Evolutionary conservation across 805 yeast genomes (phyloP).

Genomic region (Hanseniaspora jakobsenii): DNA sequence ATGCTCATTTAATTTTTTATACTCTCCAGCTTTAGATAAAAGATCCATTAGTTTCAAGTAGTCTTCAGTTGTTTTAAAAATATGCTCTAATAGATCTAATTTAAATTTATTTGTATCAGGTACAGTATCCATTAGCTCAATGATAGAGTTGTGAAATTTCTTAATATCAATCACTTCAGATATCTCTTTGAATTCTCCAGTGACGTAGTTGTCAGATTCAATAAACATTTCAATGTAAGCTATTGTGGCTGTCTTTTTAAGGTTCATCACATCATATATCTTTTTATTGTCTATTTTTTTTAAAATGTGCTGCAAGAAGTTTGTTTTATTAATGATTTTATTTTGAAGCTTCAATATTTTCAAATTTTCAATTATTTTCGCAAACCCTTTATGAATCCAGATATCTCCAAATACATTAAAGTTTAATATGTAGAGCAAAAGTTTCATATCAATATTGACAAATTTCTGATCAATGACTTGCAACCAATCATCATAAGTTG

Average conservation of each 20-base stretch:
- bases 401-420: conserved; percentile 24
- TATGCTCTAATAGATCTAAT: neutral
- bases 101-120: neutral
- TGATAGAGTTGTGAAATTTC: no score
- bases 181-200: no score
- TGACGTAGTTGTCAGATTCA: no score
- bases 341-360: conserved; percentile 23
- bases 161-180: no score
- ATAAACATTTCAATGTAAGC: no score
- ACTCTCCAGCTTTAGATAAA: neutral
- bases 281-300: conserved; percentile 1
- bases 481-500: conserved; percentile 17
- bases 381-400: conserved; percentile 26
- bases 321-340: conserved; percentile 19
- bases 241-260: conserved; percentile 23
- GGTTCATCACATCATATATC: conserved; percentile 18
- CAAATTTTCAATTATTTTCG: conserved; percentile 19
- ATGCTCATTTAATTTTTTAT: neutral
- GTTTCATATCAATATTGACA: conserved; percentile 22
- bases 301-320: conserved; percentile 14
- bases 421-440: conserved; percentile 23
- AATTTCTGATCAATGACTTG: neutral
- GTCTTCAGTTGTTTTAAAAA: neutral
- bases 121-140: no score
- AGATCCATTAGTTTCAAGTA: neutral